phyloP scores from a whole-genome alignment of 2,329 filamentous ascomycete genomes.

The Phaeomoniella chlamydospora region DNA sequence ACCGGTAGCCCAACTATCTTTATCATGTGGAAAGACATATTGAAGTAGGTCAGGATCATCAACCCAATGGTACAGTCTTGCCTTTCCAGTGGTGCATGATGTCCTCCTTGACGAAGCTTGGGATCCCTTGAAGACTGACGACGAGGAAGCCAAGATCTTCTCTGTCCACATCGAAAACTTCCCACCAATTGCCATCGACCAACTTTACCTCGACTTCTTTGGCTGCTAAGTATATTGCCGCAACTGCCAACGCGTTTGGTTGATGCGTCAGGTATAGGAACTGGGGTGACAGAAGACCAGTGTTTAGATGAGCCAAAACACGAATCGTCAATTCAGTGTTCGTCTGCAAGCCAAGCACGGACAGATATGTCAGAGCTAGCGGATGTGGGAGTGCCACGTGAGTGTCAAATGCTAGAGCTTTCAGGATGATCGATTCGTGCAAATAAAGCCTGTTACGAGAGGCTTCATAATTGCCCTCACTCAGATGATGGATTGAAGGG shows the following conservation, averaged over 20 bases:
- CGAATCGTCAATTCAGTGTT: constrained; percentile 45
- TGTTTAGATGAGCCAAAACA: constrained; percentile 69
- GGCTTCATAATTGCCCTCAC: constrained; percentile 56
- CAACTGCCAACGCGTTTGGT: constrained; percentile 68
- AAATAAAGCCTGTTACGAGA: constrained; percentile 51
- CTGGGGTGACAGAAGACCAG: constrained; percentile 73
- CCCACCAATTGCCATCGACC: constrained; percentile 78
- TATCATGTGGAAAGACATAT: no score
- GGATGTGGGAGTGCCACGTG: constrained; percentile 77
- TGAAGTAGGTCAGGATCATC: no score
- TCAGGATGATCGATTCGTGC: constrained; percentile 66
- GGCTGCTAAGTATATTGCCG: constrained; percentile 81
- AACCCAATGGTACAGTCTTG: not conserved
- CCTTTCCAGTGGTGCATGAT: constrained; percentile 23
- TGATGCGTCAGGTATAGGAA: constrained; percentile 86
- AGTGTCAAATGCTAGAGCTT: constrained; percentile 63
- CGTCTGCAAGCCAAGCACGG: constrained; percentile 58
- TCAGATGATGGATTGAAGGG: constrained; percentile 50
- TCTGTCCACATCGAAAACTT: constrained; percentile 89
- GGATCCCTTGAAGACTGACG: constrained; percentile 67
- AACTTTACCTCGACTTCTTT: constrained; percentile 62
- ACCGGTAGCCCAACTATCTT: no score
- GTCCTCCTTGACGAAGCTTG: constrained; percentile 51
- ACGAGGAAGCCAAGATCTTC: constrained; percentile 91
- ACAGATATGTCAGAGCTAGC: constrained; percentile 80